A percentile compares a stretch with the other conserved stretches of the same genome.
Conservation (phyloP, 78 protist genomes). For the Polysphondylium violaceum region DNA sequence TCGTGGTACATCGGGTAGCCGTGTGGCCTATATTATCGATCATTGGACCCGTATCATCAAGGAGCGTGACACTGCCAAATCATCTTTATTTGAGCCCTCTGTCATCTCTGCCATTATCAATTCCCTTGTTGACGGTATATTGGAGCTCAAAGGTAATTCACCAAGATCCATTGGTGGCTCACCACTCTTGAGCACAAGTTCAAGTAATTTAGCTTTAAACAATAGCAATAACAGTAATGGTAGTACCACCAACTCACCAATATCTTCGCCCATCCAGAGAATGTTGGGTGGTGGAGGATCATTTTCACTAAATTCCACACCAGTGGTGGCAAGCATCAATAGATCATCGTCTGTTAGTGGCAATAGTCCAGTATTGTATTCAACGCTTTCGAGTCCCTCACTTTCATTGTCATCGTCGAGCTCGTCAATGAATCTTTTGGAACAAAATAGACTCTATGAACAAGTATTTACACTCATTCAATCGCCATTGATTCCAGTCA, state of each 20-base stretch:
- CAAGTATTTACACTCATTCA: conserved; percentile 19
- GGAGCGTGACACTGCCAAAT: conserved; percentile 26
- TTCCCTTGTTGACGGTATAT: conserved; percentile 38
- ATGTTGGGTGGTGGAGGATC: too few species aligned
- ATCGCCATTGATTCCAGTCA: conserved; percentile 43
- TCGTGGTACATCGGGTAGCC: not conserved
- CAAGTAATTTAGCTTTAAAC: too few species aligned
- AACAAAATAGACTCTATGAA: conserved; percentile 3
- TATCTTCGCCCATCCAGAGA: too few species aligned
- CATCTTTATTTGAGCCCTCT: conserved; percentile 41
- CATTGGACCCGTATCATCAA: conserved; percentile 35
- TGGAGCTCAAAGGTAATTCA: not conserved
- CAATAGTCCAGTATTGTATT: not conserved
- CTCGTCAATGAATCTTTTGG: conserved; percentile 10
- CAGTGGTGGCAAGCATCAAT: too few species aligned
- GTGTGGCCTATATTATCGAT: conserved; percentile 45
- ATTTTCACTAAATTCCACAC: too few species aligned
- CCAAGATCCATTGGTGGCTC: conserved; percentile 4
- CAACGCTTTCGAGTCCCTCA: conserved; percentile 19
- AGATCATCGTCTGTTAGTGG: too few species aligned
- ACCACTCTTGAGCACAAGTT: too few species aligned
- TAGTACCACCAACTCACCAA: too few species aligned
- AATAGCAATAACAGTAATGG: too few species aligned
- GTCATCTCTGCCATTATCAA: conserved; percentile 31
- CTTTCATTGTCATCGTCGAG: not conserved